Percentiles rank a stretch among this genome's conserved stretches.
Evolutionary conservation across 108 stramenopile species (phyloP).

Genomic region (Craspedostauros australis): DNA sequence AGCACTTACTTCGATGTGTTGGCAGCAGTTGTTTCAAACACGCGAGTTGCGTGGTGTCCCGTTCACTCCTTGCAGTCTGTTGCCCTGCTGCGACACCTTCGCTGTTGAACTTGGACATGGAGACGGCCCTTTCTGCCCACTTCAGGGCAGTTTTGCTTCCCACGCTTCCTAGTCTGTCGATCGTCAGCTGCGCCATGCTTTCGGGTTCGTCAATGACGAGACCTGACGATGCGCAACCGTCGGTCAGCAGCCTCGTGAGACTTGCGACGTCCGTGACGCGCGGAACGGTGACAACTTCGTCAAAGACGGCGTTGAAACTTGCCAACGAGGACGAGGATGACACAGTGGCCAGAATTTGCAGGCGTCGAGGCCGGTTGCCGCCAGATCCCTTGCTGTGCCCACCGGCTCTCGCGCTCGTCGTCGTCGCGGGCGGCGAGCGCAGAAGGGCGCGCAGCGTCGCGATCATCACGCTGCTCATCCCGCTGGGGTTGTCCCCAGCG

Average conservation of each 20-base stretch:
- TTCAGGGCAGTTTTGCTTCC: slow-evolving; percentile 67
- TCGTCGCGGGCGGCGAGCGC: slow-evolving; percentile 48
- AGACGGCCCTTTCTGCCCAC: slow-evolving; percentile 54
- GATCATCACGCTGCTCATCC: slow-evolving; percentile 69
- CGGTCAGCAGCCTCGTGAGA: slow-evolving; percentile 40
- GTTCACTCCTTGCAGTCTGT: no score
- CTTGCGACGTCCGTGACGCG: slow-evolving; percentile 34
- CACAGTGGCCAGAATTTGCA: slow-evolving; percentile 59
- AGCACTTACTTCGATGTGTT: no score
- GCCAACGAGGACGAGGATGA: no score
- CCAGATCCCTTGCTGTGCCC: slow-evolving; percentile 18
- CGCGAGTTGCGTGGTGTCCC: no score
- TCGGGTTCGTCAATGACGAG: slow-evolving; percentile 17
- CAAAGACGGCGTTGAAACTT: slow-evolving; percentile 73
- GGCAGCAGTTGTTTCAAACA: no score
- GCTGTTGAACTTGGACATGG: slow-evolving; percentile 15
- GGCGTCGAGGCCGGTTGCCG: slow-evolving; percentile 47
- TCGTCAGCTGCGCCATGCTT: slow-evolving; percentile 40
- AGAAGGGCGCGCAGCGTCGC: slow-evolving; percentile 71
- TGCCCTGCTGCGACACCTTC: neutral
- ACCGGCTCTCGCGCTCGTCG: slow-evolving; percentile 38
- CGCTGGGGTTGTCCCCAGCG: slow-evolving; percentile 49
- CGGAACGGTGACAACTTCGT: slow-evolving; percentile 67
- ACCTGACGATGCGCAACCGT: slow-evolving; percentile 26
- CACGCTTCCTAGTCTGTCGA: slow-evolving; percentile 35